Percentiles rank a stretch among this genome's conserved stretches.
Conservation (phyloP, 2,329 filamentous ascomycete genomes). For the Helminthosporium solani region DNA sequence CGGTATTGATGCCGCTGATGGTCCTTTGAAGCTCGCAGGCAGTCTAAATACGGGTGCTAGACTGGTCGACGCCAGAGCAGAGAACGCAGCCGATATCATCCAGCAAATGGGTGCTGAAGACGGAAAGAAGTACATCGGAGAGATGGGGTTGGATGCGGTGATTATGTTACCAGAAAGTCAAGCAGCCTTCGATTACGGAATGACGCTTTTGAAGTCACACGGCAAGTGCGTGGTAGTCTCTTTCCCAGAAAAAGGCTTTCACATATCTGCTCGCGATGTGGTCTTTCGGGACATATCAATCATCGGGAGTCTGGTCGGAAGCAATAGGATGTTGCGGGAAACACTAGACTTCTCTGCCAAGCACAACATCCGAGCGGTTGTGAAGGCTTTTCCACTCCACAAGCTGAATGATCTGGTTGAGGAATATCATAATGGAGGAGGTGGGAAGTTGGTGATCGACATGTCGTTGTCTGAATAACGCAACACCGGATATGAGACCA, state of each 20-base stretch:
- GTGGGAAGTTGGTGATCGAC: slow-evolving; percentile 51
- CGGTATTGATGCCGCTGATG: slow-evolving; percentile 44
- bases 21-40: slow-evolving; percentile 38
- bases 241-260: slow-evolving; percentile 49
- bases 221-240: slow-evolving; percentile 51
- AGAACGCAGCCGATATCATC: slow-evolving; percentile 32
- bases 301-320: slow-evolving; percentile 46
- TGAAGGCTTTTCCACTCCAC: slow-evolving; percentile 39
- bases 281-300: slow-evolving; percentile 50
- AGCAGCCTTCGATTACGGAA: slow-evolving; percentile 50
- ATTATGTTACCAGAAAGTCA: slow-evolving; percentile 52
- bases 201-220: slow-evolving; percentile 47
- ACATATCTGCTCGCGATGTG: slow-evolving; percentile 45
- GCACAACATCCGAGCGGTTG: slow-evolving; percentile 36
- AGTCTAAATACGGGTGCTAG: slow-evolving; percentile 33
- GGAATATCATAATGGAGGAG: slow-evolving; percentile 47
- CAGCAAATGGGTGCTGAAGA: slow-evolving; percentile 41
- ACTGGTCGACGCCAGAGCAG: slow-evolving; percentile 45
- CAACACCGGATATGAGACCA: not conserved
- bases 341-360: slow-evolving; percentile 44
- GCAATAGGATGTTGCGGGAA: slow-evolving; percentile 44
- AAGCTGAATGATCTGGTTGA: slow-evolving; percentile 46
- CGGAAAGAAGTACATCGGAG: slow-evolving; percentile 32
- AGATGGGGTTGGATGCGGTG: slow-evolving; percentile 51
- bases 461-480: slow-evolving; percentile 27